Conservation (phyloP, 306 rosid genomes). For the Luffa aegyptiaca region DNA sequence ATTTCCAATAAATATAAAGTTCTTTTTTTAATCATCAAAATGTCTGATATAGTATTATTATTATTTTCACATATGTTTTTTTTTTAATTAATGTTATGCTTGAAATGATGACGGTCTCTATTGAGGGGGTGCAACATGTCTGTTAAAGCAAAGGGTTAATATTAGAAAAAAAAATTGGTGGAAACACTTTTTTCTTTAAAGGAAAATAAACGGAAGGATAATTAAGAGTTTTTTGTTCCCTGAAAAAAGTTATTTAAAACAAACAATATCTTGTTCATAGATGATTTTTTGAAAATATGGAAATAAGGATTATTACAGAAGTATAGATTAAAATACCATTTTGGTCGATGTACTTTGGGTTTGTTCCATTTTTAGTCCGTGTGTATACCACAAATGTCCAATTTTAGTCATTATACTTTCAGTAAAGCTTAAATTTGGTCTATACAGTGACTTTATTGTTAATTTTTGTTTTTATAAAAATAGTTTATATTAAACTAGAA, state of each 20-base stretch:
- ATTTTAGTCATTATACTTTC: no score
- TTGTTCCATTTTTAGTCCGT: no score
- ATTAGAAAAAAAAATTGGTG: background rate
- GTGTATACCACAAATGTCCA: no score
- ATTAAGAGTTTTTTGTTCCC: background rate
- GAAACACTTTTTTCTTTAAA: background rate
- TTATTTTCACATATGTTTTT: conserved; percentile 10
- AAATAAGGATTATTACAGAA: background rate
- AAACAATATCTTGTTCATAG: no score
- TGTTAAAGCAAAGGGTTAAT: background rate
- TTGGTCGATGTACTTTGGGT: no score
- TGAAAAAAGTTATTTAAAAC: no score
- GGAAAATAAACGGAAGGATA: background rate
- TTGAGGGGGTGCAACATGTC: conserved; percentile 33
- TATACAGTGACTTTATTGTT: no score
- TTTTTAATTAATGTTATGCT: conserved; percentile 6
- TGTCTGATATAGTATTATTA: background rate
- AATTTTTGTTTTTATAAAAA: no score
- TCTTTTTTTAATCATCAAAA: conserved; percentile 10
- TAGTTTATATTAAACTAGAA: no score
- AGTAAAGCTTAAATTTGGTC: no score
- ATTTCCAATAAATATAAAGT: background rate
- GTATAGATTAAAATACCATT: no score
- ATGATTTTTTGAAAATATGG: no score
- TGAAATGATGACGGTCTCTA: conserved; percentile 42